These are phyloP conservation scores for Blastocystis sp. DNA, from an alignment of 352 stramenopile species.

Conservation along the genomic window DNA sequence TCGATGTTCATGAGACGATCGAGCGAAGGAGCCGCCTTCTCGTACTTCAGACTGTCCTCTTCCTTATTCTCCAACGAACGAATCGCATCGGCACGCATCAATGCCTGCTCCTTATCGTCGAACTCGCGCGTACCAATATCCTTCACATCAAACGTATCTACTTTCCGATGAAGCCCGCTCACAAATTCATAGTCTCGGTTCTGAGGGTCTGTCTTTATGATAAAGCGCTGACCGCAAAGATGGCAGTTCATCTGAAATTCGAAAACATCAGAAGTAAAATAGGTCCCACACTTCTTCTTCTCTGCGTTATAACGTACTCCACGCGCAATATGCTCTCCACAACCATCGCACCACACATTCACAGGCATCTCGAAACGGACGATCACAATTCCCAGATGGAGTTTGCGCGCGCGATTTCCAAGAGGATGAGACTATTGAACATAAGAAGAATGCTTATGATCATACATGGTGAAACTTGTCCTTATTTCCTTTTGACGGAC, in stretches of 20 bases:
- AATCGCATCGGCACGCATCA: constrained; percentile 71
- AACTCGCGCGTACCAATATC: constrained; percentile 57
- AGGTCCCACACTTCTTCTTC: constrained; percentile 80
- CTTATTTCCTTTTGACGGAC: constrained; percentile 75
- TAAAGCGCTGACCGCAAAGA: constrained; percentile 75
- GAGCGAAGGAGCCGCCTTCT: constrained; percentile 67
- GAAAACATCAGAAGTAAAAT: constrained; percentile 84
- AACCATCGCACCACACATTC: constrained; percentile 81
- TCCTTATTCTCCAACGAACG: constrained; percentile 74
- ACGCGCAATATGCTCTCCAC: constrained; percentile 69
- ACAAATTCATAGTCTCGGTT: constrained; percentile 78
- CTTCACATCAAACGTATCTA: constrained; percentile 65
- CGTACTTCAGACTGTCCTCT: constrained; percentile 68
- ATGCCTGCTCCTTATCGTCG: constrained; percentile 64
- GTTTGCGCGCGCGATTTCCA: constrained; percentile 76
- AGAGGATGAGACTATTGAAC: constrained; percentile 69
- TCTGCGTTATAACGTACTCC: constrained; percentile 90
- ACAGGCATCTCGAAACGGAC: constrained; percentile 95
- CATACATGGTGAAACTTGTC: constrained; percentile 73
- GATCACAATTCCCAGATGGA: constrained; percentile 80
- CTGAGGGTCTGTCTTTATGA: constrained; percentile 89
- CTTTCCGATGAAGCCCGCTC: constrained; percentile 79
- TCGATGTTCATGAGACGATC: constrained; percentile 69
- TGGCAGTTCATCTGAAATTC: constrained; percentile 88
- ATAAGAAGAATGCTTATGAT: constrained; percentile 66